Base-by-base conservation (phyloP, 176 grass and related monocot genomes). In the Hordeum vulgare region DNA sequence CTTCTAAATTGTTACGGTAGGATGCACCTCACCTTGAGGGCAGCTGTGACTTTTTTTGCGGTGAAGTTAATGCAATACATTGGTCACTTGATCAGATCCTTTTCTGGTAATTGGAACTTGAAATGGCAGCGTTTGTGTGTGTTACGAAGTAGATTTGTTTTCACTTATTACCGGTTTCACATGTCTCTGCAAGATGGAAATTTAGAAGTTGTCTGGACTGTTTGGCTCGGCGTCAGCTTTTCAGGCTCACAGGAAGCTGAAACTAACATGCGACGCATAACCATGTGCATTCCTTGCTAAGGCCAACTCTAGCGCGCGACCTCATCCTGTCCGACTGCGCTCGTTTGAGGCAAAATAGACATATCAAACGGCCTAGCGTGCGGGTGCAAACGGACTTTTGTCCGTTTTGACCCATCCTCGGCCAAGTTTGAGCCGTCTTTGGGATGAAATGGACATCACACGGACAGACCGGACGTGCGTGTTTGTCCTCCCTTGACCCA, bases 1-100 rank as follows among this genome's bases (percentile, higher is more conserved):
- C 66, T 8, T 80, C 71, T 89, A 76, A 75, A 81, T 77, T 62
- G 56, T 70, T 63, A 76, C 24, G 9, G 51, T 34, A 37, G 24
- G 39, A 51, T 40, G 49, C 34, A 68, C 6, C 9, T 41, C 45
- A 59, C 40, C n/a, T 20, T 14, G 29, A 80, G 49, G 17, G 26
- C 44, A 11, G 10, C 31, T 13, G 0, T 11, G 31, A 6, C 15
- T 11, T 24, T 10, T 54, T 53, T 53, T 21, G 15, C 0, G 17
- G 49, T 17, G 51, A 40, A 54, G 18, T 29, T 34, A 66, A 24
- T 44, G 61, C 26, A 36, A 26, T 61, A 49, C 21, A 47, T 42
- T 8, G 53, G 53, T 77, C 35, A 49, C 71, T 49, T 37, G 60
- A 59, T 49, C 39, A 9, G 11, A 24, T 15, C 18, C 12, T 9